Base-by-base conservation (phyloP, 2,329 filamentous ascomycete species). In the Alternaria brassicicola region DNA sequence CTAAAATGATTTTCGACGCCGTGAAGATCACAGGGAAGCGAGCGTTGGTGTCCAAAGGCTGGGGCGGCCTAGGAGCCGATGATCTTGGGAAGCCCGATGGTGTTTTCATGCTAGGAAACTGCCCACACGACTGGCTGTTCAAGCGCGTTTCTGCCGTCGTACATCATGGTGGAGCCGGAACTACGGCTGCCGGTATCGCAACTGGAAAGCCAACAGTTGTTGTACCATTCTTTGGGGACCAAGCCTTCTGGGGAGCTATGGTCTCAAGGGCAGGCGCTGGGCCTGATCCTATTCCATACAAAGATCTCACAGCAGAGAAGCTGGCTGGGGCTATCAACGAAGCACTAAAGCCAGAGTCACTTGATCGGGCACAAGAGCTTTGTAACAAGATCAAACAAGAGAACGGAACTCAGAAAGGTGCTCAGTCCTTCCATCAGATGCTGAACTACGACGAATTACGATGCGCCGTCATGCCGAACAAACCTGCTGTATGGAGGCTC, bases 51-150 rank as follows among this genome's bases (percentile, higher is more conserved):
- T 94, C 91, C 0, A 93, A 94, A 70, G 93, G 92, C 15, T 96
- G 92, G 93, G 92, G 92, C 47, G 92, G 92, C 0, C 82, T 96
- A 7, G 92, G 92, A 28, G 89, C 86, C 0, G 89, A 92, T 33
- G 69, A 78, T 25, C 67, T 67, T 81, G 87, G 30, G 1, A 72
- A 92, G n/a, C 91, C 91, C 0, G 86, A 92, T 2, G 86, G 87
- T 4, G 87, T 96, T 2, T 92, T 91, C 72, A 92, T 96, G 86
- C 82, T 96, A 35, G 92, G 90, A 10, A 95, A 94, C 69, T 88
- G 89, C 42, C 92, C 92, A 1, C 93, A 96, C 62, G 93, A 96
- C 77, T 96, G 92, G 92, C 79, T 96, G 0, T 96, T 96, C 76
- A 83, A 91, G 63, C 88, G 85, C 35, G 92, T 96, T 1, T 89